Conservation (phyloP, 345 rosid species). For the Dovyalis caffra region DNA sequence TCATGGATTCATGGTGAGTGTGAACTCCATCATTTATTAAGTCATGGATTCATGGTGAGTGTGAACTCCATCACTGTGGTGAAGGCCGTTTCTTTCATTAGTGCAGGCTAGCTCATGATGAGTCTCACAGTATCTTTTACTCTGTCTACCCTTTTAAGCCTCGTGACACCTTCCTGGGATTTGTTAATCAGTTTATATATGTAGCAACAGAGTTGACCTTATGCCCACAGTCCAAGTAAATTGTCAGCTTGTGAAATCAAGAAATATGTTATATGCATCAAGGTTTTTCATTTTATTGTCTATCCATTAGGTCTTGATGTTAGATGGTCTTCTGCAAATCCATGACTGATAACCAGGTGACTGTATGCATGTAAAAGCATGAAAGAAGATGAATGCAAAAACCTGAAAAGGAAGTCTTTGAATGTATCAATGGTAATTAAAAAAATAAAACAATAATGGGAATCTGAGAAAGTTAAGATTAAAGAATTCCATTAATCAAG, state of each 20-base stretch:
- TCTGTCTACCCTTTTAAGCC: too few relatives aligned
- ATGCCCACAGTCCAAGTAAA: neutral
- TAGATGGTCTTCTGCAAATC: neutral
- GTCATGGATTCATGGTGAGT: too few relatives aligned
- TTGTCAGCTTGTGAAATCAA: neutral
- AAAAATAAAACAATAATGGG: neutral
- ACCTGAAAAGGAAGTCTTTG: neutral
- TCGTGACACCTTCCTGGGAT: too few relatives aligned
- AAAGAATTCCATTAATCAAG: neutral
- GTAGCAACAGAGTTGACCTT: too few relatives aligned
- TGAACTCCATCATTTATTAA: too few relatives aligned
- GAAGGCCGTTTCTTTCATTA: too few relatives aligned
- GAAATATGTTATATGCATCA: neutral
- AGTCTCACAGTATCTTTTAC: neutral
- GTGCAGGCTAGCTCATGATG: neutral
- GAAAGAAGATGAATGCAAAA: neutral
- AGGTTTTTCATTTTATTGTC: neutral
- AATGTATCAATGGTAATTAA: neutral
- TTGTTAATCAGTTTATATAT: too few relatives aligned
- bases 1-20: neutral
- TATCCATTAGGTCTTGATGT: neutral
- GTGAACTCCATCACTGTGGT: too few relatives aligned
- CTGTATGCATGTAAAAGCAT: neutral
- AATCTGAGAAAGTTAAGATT: neutral
- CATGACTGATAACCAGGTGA: neutral